Evolutionary conservation across 2,329 filamentous ascomycete species (phyloP).

Genomic region (Aspergillus intermedius): DNA sequence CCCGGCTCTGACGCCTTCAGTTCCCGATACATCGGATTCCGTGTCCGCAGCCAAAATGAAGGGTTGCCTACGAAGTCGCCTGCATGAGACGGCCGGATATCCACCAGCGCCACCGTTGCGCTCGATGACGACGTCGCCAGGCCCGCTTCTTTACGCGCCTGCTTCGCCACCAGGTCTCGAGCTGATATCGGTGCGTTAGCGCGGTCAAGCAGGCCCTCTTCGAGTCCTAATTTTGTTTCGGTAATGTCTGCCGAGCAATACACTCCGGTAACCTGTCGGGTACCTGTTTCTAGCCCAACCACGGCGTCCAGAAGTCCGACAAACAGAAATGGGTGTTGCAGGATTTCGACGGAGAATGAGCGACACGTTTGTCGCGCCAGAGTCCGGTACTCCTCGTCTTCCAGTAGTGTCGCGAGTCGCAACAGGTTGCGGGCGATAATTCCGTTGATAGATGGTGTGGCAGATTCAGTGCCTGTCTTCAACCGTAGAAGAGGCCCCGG

Average conservation of each 20-base stretch:
- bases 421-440: conserved; percentile 83
- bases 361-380: conserved; percentile 68
- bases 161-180: conserved; percentile 24
- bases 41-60: conserved; percentile 33
- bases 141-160: conserved; percentile 29
- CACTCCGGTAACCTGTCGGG: conserved; percentile 53
- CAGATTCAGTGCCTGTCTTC: conserved; percentile 92
- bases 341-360: conserved; percentile 83
- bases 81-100: conserved; percentile 28
- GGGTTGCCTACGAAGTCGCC: conserved; percentile 28
- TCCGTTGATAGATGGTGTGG: conserved; percentile 83
- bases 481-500: conserved; percentile 63
- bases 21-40: conserved; percentile 33
- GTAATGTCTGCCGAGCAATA: conserved; percentile 34
- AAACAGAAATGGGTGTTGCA: conserved; percentile 91
- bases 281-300: conserved; percentile 66
- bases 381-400: conserved; percentile 56
- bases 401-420: conserved; percentile 64
- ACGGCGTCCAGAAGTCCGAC: conserved; percentile 70
- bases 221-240: conserved; percentile 5
- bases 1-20: conserved; percentile 25
- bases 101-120: conserved; percentile 29
- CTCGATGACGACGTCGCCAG: conserved; percentile 26
- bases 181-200: conserved; percentile 19
- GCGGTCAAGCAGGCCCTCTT: conserved; percentile 11